These are phyloP conservation scores for Bromus sterilis DNA, from an alignment of 176 grass and related monocot genomes.

Conservation along the genomic window DNA sequence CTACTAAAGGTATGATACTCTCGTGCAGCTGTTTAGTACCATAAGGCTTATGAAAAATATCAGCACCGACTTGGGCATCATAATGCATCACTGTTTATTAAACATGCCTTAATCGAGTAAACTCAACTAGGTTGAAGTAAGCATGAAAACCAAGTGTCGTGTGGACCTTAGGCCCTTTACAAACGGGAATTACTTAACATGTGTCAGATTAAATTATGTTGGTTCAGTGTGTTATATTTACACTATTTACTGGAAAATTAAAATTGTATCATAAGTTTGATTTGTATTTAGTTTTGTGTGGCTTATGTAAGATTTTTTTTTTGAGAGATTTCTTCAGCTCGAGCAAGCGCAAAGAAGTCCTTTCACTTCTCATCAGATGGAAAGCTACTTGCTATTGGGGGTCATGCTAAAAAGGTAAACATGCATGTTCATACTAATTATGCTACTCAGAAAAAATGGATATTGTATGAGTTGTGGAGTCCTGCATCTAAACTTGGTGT, in stretches of 20 bases:
- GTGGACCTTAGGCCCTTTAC: background rate
- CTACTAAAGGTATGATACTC: slow-evolving; percentile 47
- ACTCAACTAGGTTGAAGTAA: background rate
- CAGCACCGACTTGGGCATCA: background rate
- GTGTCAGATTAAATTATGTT: background rate
- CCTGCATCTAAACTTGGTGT: background rate
- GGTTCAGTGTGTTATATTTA: background rate
- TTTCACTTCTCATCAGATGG: slow-evolving; percentile 87
- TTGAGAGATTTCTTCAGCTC: slow-evolving; percentile 40
- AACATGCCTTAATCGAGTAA: background rate
- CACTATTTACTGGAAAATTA: too few relatives aligned
- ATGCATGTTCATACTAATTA: background rate
- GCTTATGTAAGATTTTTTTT: slow-evolving; percentile 48
- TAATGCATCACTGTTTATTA: background rate
- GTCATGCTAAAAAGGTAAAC: slow-evolving; percentile 76
- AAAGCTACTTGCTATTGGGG: slow-evolving; percentile 74
- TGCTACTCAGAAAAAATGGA: background rate
- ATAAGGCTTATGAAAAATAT: background rate
- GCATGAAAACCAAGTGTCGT: background rate
- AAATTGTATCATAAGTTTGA: background rate
- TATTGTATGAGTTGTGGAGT: background rate
- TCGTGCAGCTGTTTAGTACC: background rate
- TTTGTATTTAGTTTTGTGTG: slow-evolving; percentile 9
- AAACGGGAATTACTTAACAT: background rate
- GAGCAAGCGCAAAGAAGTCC: slow-evolving; percentile 61